Base-by-base conservation (phyloP, 192 early-diverging fungal species). In the Backusella mclennaniae region DNA sequence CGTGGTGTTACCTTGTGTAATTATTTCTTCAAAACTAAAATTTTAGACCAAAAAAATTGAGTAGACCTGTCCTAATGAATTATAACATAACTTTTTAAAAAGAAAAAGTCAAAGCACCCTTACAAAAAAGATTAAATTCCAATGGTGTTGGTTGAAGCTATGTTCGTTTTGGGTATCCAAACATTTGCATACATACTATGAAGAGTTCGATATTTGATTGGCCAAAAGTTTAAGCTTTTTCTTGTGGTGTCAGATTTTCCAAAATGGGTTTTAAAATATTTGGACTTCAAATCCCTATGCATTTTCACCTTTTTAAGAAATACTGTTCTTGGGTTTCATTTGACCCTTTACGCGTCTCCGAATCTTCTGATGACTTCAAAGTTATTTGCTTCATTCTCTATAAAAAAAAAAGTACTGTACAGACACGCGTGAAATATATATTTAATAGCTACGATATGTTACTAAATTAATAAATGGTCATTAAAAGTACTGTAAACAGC, bases 241-340 rank as follows among this genome's bases (percentile, higher is more conserved):
- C 52, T 14, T 63, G 56, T 11, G 4, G 21, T 29, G 26, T 14
- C 26, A 26, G 26, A 63, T 29, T 63, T 63, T 63, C 56, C 56
- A 63, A 63, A 63, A 63, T 63, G 56, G 56, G 56, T 26, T 63
- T 63, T 29, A 63, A 49, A 63, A 63, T 63, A 29, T 29, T 63
- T 63, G 53, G 53, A 26, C 53, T 59, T 59, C 53, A 59, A 59
- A 59, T 23, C 21, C 53, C 53, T 59, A 23, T 26, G 53, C 53
- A 59, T 59, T 26, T 26, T 26, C 21, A 59, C 53, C 21, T 59
- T 59, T 59, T 59, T 59, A 59, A 63, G 56, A 63, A 63, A 44
- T 5, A 44, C 42, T 17, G 3, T 44, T 15, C 42, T 15, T 49
- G 46, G 42, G 46, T 49, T 17, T 17, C 42, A 17, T 19, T 44